Evolutionary conservation across 495 filamentous ascomycete genomes (phyloP).

Genomic region (Aspergillus avenaceus): DNA sequence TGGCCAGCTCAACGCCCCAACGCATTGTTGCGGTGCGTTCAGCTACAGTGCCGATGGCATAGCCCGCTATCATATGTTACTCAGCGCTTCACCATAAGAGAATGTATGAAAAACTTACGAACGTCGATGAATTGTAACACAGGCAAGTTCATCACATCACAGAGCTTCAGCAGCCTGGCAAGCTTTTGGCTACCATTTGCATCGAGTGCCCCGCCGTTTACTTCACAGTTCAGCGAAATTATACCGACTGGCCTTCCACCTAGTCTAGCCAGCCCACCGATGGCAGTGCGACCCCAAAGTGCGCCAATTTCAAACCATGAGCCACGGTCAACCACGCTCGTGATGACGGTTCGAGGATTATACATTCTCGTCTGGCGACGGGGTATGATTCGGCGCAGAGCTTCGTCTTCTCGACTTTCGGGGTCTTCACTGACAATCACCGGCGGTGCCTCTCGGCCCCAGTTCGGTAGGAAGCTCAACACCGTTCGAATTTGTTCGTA

Average conservation of each 20-base stretch:
- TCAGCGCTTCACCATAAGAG: neutral
- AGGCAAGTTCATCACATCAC: slow-evolving; percentile 61
- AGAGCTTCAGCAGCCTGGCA: slow-evolving; percentile 54
- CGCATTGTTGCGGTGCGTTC: slow-evolving; percentile 61
- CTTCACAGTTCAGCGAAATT: slow-evolving; percentile 54
- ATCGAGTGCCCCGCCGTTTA: slow-evolving; percentile 57
- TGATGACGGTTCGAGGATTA: slow-evolving; percentile 52
- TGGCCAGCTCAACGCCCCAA: slow-evolving; percentile 55
- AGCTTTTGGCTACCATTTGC: slow-evolving; percentile 57
- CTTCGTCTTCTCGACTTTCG: slow-evolving; percentile 39
- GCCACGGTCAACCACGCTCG: slow-evolving; percentile 47
- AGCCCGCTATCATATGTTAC: slow-evolving; percentile 40
- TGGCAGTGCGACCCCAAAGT: slow-evolving; percentile 58
- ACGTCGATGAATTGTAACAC: slow-evolving; percentile 61
- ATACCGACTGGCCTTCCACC: slow-evolving; percentile 53
- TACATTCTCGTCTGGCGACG: slow-evolving; percentile 57
- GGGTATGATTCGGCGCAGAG: slow-evolving; percentile 53
- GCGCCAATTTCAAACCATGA: slow-evolving; percentile 62
- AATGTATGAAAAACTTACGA: slow-evolving; percentile 26
- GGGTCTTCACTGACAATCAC: slow-evolving; percentile 43
- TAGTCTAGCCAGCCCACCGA: slow-evolving; percentile 54
- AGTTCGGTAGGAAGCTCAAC: slow-evolving; percentile 53
- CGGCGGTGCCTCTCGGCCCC: slow-evolving; percentile 49
- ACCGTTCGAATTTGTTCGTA: slow-evolving; percentile 57
- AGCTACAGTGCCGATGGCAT: slow-evolving; percentile 58